Conservation (phyloP, 75 land plant genomes). For the Pinus taeda region DNA sequence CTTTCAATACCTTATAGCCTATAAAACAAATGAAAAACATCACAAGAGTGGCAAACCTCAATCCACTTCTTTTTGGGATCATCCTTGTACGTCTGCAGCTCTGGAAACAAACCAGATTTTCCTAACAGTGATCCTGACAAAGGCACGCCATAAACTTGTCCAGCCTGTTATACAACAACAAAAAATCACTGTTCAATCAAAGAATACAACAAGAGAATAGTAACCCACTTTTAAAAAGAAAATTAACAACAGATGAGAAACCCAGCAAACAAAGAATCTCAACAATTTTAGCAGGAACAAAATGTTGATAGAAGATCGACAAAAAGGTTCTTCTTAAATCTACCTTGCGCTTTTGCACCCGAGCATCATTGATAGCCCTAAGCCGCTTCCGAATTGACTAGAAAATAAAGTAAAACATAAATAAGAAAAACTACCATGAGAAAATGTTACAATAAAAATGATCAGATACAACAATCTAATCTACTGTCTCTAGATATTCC, state of each 20-base stretch:
- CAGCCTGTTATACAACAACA: slow-evolving; percentile 58
- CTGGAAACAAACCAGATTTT: slow-evolving; percentile 85
- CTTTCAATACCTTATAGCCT: background rate
- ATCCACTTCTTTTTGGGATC: slow-evolving; percentile 92
- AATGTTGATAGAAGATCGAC: background rate
- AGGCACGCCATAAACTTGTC: slow-evolving; percentile 96
- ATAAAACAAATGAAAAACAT: background rate
- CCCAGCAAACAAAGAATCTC: background rate
- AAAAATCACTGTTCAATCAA: background rate
- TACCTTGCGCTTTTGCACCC: slow-evolving; percentile 94
- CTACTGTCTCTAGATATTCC: background rate
- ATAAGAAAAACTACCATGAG: background rate
- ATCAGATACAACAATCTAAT: background rate
- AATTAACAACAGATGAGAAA: background rate
- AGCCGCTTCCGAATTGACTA: slow-evolving; percentile 82
- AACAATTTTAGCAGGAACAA: background rate
- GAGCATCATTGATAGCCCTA: slow-evolving; percentile 91
- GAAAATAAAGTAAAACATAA: slow-evolving; percentile 13
- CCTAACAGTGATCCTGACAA: slow-evolving; percentile 69
- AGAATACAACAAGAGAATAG: background rate
- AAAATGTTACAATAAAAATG: background rate
- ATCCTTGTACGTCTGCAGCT: slow-evolving; percentile 73
- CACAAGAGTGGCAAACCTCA: slow-evolving; percentile 56
- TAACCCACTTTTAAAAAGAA: background rate
- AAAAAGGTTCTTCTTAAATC: background rate